These are phyloP conservation scores for Astrephomene gubernaculifera DNA, from an alignment of 139 green algal species.

Conservation along the genomic window DNA sequence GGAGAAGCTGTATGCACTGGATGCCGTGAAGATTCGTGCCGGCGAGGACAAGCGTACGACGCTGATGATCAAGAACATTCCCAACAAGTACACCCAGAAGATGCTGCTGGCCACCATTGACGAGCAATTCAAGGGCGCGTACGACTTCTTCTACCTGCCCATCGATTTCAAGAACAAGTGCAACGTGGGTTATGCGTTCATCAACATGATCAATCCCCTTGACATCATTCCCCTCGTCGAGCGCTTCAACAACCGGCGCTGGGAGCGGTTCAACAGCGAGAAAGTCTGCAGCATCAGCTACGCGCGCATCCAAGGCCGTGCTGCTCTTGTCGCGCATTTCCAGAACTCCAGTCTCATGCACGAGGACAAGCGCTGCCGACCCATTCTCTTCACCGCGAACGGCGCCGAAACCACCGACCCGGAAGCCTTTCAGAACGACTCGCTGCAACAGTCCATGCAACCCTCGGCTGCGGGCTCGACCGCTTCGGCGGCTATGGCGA, in stretches of 20 bases:
- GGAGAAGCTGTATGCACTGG: conserved; percentile 88
- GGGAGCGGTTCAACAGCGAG: conserved; percentile 98
- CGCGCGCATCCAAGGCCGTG: conserved; percentile 93
- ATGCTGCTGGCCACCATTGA: conserved; percentile 97
- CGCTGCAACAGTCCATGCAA: background rate
- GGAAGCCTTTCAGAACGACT: conserved; percentile 38
- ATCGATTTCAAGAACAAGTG: conserved; percentile 99
- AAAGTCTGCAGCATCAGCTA: conserved; percentile 96
- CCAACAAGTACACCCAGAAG: conserved; percentile 99
- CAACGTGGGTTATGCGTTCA: conserved; percentile 99
- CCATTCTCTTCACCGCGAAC: conserved; percentile 89
- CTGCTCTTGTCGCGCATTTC: conserved; percentile 94
- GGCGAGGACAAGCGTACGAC: conserved; percentile 95
- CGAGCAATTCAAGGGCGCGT: conserved; percentile 89
- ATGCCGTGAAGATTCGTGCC: conserved; percentile 73
- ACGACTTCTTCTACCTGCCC: conserved; percentile 94
- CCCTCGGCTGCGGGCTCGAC: background rate
- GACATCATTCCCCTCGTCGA: conserved; percentile 89
- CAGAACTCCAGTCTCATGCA: conserved; percentile 97
- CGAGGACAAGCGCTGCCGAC: conserved; percentile 98
- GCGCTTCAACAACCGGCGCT: conserved; percentile 93
- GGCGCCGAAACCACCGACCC: conserved; percentile 31
- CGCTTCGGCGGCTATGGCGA: too few relatives aligned
- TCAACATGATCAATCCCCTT: conserved; percentile 90
- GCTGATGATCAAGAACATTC: conserved; percentile 99